These are phyloP conservation scores for Smithsoniella earleae DNA, from an alignment of 163 green algal species.

Conservation along the genomic window DNA sequence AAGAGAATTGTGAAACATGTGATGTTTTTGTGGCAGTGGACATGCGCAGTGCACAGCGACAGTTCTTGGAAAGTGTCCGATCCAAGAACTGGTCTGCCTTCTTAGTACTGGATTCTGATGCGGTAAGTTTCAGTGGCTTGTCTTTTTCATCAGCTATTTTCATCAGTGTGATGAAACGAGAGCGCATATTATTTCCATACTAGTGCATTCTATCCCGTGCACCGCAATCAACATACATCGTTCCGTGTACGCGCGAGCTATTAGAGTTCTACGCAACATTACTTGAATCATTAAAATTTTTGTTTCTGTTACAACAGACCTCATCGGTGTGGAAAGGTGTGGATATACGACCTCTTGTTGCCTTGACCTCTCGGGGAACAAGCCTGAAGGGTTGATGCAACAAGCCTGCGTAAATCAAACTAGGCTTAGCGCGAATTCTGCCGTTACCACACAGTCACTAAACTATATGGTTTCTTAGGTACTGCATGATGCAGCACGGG, in stretches of 20 bases:
- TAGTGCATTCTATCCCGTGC: neutral
- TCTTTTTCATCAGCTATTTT: no score
- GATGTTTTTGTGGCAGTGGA: slow-evolving; percentile 2
- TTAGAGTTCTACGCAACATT: neutral
- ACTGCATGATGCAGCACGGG: no score
- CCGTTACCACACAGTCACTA: no score
- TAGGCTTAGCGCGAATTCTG: no score
- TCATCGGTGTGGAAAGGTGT: no score
- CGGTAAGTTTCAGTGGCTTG: neutral
- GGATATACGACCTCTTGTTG: no score
- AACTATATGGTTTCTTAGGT: no score
- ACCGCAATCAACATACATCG: neutral
- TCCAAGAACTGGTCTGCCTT: slow-evolving; percentile 8
- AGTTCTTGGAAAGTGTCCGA: neutral
- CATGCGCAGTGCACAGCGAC: neutral
- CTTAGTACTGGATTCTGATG: neutral
- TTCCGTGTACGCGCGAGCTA: neutral
- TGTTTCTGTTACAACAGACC: no score
- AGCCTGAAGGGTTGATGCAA: no score
- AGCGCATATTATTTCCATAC: neutral
- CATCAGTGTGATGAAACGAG: neutral
- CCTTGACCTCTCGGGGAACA: no score
- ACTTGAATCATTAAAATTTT: neutral
- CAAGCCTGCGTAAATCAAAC: no score
- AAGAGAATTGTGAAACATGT: neutral